Base-by-base conservation (phyloP, 2,329 filamentous ascomycete genomes). In the Hymenoscyphus repandus region DNA sequence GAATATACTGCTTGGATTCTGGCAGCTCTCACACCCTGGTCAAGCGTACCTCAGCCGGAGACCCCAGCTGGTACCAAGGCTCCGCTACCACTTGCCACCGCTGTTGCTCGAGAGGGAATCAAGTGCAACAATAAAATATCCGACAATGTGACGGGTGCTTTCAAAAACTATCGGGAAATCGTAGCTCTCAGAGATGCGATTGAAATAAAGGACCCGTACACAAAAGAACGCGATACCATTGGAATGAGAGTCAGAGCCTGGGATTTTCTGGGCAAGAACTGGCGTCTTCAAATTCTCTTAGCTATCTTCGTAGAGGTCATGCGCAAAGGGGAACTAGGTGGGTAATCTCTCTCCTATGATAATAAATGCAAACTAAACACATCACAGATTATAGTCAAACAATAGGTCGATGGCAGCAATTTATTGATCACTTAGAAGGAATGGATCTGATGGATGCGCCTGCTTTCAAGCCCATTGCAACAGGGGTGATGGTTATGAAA, bases 1-100 rank as follows among this genome's bases (percentile, higher is more conserved):
- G 65, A 69, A n/a, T 91, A 87, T 65, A 72, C 85, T 40, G 79
- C 85, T 6, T 96, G 91, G 90, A 72, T 87, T 15, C 75, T 95
- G 17, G 81, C 84, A 2, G 83, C 89, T 5, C 68, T 95, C 20
- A 77, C 81, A 12, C 91, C 91, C 0, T 96, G 89, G 83, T 71
- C 73, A 64, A 81, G 72, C 64, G 72, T 71, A 51, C 70, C 55
- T 65, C 70, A 56, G 61, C 75, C 64, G 63, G 54, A 64, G 53
- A 66, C 69, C 47, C 62, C 64, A 4, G 59, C 69, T 69, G 60
- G 58, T 41, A 55, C 71, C 42, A 86, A 80, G 62, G 65, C 70
- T 17, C 72, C 77, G 3, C 75, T 77, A 17, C 80, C 85, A 0
- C 74, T 82, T 15, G 77, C 83, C 3, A 77, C 78, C 2, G 72